Percentiles rank a stretch among this genome's conserved stretches.
phyloP scores from a whole-genome alignment of 106 monocot genomes.

The Ottelia alismoides region DNA sequence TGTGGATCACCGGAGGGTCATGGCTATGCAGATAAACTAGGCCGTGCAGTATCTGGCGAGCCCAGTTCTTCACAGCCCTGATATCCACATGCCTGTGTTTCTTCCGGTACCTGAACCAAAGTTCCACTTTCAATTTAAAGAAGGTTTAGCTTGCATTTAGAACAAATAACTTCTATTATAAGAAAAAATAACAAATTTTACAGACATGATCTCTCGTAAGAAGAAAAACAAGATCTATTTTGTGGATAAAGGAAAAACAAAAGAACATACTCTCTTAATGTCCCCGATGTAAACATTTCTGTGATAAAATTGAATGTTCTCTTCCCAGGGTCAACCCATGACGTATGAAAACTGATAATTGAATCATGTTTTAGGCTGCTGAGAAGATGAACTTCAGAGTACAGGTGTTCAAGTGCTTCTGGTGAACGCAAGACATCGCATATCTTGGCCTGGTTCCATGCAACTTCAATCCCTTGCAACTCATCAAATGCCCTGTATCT shows the following conservation, averaged over 20 bases:
- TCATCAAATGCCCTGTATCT: conserved; percentile 93
- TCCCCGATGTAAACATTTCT: conserved; percentile 93
- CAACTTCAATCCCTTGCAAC: conserved; percentile 65
- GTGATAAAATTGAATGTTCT: conserved; percentile 97
- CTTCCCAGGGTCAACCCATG: conserved; percentile 50
- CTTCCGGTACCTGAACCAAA: conserved; percentile 56
- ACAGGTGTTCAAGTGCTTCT: conserved; percentile 66
- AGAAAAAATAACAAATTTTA: no score
- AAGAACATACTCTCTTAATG: conserved; percentile 70
- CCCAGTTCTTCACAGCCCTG: conserved; percentile 75
- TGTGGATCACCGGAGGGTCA: conserved; percentile 86
- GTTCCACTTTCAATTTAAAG: no score
- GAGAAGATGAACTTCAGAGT: conserved; percentile 86
- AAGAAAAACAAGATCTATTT: no score
- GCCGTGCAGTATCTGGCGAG: conserved; percentile 62
- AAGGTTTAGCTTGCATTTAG: no score
- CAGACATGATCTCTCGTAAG: no score
- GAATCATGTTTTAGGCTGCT: conserved; percentile 64
- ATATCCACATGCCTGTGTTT: conserved; percentile 51
- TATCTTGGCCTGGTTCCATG: conserved; percentile 86
- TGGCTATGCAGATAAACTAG: conserved; percentile 73
- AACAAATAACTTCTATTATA: no score
- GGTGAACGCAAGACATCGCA: conserved; percentile 57
- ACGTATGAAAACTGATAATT: conserved; percentile 69
- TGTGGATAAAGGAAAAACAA: no score